Evolutionary conservation across 2,329 filamentous ascomycete genomes (phyloP).

Genomic region (Sphaerulina vaccinii): DNA sequence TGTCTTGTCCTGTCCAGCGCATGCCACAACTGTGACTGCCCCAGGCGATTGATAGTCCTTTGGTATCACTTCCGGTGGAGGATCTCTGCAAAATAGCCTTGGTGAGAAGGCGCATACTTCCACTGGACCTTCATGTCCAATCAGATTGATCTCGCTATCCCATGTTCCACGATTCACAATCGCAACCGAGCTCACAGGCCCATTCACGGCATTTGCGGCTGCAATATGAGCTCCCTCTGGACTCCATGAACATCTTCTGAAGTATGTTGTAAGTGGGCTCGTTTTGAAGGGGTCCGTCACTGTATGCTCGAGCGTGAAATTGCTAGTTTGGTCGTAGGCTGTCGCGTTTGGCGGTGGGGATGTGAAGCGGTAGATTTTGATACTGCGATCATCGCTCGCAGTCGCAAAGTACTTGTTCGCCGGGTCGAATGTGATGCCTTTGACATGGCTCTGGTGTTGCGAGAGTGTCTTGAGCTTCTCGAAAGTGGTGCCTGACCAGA

Average conservation of each 20-base stretch:
- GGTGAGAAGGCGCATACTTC: conserved; percentile 98
- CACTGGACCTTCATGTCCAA: conserved; percentile 93
- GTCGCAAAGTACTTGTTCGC: conserved; percentile 99
- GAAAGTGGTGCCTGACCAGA: conserved; percentile 97
- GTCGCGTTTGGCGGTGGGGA: conserved; percentile 87
- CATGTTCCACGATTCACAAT: conserved; percentile 90
- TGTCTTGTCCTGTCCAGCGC: conserved; percentile 93
- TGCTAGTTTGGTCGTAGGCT: conserved; percentile 92
- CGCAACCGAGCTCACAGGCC: conserved; percentile 92
- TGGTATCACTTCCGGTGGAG: conserved; percentile 51
- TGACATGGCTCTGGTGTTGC: conserved; percentile 95
- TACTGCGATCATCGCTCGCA: conserved; percentile 91
- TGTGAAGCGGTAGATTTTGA: conserved; percentile 95
- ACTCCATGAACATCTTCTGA: conserved; percentile 94
- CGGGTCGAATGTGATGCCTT: conserved; percentile 96
- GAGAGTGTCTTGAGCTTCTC: conserved; percentile 94
- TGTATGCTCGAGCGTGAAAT: conserved; percentile 91
- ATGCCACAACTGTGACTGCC: conserved; percentile 90
- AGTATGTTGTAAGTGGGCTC: conserved; percentile 94
- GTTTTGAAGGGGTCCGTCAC: conserved; percentile 84
- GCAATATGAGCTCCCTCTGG: conserved; percentile 97
- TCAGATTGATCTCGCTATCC: conserved; percentile 96
- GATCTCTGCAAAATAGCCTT: conserved; percentile 75
- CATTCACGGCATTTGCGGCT: conserved; percentile 94
- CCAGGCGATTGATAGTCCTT: conserved; percentile 43